Percentiles rank a stretch among this genome's conserved stretches.
These are phyloP conservation scores for Umbelopsis ramanniana DNA, from an alignment of 192 early-diverging fungal genomes.

Conservation along the genomic window DNA sequence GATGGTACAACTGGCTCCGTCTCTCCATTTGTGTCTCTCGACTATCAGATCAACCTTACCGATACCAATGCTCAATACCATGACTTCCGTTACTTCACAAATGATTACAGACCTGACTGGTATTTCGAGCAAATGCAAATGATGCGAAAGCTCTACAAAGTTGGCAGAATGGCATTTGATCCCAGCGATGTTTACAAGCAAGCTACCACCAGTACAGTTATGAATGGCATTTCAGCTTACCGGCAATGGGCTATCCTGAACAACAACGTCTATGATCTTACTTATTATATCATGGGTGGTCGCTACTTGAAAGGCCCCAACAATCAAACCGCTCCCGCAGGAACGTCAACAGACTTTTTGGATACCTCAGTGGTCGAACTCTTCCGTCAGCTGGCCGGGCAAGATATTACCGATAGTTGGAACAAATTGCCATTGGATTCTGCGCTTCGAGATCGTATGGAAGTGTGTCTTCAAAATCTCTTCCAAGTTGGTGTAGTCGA, in stretches of 20 bases:
- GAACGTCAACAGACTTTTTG: conserved; percentile 60
- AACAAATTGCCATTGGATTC: conserved; percentile 56
- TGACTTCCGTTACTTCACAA: conserved; percentile 71
- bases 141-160: conserved; percentile 63
- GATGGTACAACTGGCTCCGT: conserved; percentile 58
- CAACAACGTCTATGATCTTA: conserved; percentile 74
- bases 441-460: conserved; percentile 49
- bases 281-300: conserved; percentile 66
- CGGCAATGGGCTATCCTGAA: conserved; percentile 68
- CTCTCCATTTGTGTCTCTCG: conserved; percentile 48
- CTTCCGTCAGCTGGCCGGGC: conserved; percentile 65
- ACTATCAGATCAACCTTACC: conserved; percentile 52
- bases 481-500: conserved; percentile 91
- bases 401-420: conserved; percentile 66
- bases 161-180: conserved; percentile 69
- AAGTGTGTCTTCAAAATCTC: conserved; percentile 80
- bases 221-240: conserved; percentile 37
- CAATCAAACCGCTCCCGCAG: conserved; percentile 40
- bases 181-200: conserved; percentile 60
- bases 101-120: conserved; percentile 69
- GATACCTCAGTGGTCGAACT: conserved; percentile 61
- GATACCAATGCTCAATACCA: conserved; percentile 64
- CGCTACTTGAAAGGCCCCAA: conserved; percentile 45
- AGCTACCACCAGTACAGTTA: conserved; percentile 39
- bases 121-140: conserved; percentile 65